Conservation (phyloP, 192 early-diverging fungal genomes). For the Podila horticola region DNA sequence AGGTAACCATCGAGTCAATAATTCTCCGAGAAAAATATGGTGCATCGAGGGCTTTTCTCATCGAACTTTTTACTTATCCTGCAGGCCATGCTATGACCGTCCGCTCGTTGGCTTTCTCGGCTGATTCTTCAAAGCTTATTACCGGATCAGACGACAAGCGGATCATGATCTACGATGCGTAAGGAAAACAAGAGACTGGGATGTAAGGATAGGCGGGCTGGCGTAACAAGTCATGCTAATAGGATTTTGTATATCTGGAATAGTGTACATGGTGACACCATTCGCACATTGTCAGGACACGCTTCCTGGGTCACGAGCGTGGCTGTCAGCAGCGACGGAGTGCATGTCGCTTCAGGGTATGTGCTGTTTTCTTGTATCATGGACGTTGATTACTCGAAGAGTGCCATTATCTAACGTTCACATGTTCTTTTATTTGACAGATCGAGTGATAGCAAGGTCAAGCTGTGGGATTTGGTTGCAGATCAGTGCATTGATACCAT, state of each 20-base stretch:
- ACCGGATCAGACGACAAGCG: constrained; percentile 88
- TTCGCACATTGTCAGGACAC: constrained; percentile 81
- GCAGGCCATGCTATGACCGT: constrained; percentile 83
- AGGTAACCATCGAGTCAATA: constrained; percentile 17
- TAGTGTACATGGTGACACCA: constrained; percentile 79
- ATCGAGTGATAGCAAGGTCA: constrained; percentile 81
- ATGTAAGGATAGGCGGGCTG: neutral
- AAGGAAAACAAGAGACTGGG: neutral
- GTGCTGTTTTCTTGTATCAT: neutral
- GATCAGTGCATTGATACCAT: constrained; percentile 81
- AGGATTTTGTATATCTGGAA: constrained; percentile 58
- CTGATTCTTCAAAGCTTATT: constrained; percentile 73
- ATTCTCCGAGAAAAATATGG: neutral
- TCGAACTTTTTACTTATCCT: neutral
- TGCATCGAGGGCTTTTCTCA: neutral
- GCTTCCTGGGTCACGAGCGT: constrained; percentile 84
- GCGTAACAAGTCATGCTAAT: constrained; percentile 21
- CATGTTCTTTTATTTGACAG: neutral
- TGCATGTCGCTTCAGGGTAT: constrained; percentile 70
- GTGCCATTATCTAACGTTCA: no score
- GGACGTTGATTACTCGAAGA: neutral
- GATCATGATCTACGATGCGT: constrained; percentile 60
- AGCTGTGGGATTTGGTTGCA: constrained; percentile 83
- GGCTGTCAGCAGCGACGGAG: constrained; percentile 68
- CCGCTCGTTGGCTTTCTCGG: constrained; percentile 77